Evolutionary conservation across 805 yeast species (phyloP), one percentile per base, ranked within the genome.

Genomic region (Scheffersomyces ergatensis): DNA sequence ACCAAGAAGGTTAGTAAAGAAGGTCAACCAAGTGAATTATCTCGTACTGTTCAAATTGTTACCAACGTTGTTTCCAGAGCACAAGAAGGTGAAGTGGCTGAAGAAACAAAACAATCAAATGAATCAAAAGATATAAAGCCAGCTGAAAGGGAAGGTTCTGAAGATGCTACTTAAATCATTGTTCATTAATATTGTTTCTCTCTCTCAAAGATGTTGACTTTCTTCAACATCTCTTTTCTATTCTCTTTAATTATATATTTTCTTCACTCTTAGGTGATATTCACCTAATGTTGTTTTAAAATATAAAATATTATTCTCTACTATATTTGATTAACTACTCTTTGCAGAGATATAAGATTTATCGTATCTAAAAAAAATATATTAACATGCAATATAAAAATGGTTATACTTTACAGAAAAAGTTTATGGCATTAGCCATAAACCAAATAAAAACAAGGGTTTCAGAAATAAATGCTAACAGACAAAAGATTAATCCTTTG

Each of bases 1-100:
- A 63, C 63, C 16, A 62, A 63, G 43, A 52, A 58, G 17, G 73
- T 77, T 4, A 51, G 72, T 11, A 57, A 66, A 11, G 74, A 74
- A 13, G 67, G 64, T 3, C 70, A 60, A 40, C 65, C 80, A 4
- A 82, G 80, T 56, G 90, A 85, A 61, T 43, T 82, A 29, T 65
- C 77, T 35, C 76, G 81, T 57, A 68, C 80, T n/a, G 30, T 69
- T 15, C 60, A 68, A 34, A 59, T 80, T 26, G 39, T 74, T 8
- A 46, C 55, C 26, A 72, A 70, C 45, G 64, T 70, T n/a, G 47
- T 68, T 7, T 48, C 54, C 27, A 63, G 76, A 42, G 37, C 26
- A 14, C 34, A 39, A n/a, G 43, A 17, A 17, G 30, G 18, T 5
- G 32, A 29, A 29, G 7, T n/a, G 15, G 29, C 8, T 7, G 29